Percentiles rank a stretch among this genome's conserved stretches.
These are phyloP conservation scores for Ogataea philodendri DNA, from an alignment of 805 yeast species.

Conservation along the genomic window DNA sequence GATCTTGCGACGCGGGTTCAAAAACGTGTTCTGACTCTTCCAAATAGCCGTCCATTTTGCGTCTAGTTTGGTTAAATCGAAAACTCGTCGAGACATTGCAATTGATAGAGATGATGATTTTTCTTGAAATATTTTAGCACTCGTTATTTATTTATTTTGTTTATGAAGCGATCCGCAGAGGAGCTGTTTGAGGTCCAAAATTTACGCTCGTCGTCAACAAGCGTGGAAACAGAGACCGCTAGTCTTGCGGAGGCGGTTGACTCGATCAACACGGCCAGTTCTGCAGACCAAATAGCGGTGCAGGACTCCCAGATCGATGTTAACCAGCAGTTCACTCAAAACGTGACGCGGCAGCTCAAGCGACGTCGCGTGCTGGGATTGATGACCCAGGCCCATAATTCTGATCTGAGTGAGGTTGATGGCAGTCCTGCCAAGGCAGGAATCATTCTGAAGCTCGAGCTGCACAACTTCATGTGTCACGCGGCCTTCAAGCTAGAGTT, in stretches of 20 bases:
- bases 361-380: slow-evolving; percentile 18
- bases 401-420: slow-evolving; percentile 15
- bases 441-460: slow-evolving; percentile 56
- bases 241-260: slow-evolving; percentile 4
- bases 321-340: slow-evolving; percentile 30
- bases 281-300: slow-evolving; percentile 16
- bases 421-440: slow-evolving; percentile 54
- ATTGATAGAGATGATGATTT: too few relatives aligned
- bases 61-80: slow-evolving; percentile 38
- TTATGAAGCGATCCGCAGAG: slow-evolving; percentile 10
- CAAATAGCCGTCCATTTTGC: slow-evolving; percentile 53
- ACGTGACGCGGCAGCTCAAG: slow-evolving; percentile 25
- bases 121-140: neutral
- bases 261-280: slow-evolving; percentile 6
- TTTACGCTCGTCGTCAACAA: slow-evolving; percentile 5
- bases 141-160: slow-evolving; percentile 1
- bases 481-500: slow-evolving; percentile 69
- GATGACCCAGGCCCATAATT: slow-evolving; percentile 26
- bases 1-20: slow-evolving; percentile 32
- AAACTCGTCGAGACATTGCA: slow-evolving; percentile 12
- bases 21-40: slow-evolving; percentile 32
- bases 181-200: slow-evolving; percentile 4
- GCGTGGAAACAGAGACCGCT: slow-evolving; percentile 4
- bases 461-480: slow-evolving; percentile 89
- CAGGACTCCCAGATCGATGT: slow-evolving; percentile 27